Evolutionary conservation across 2,329 filamentous ascomycete genomes (phyloP).

Genomic region (Epichloe baconii): DNA sequence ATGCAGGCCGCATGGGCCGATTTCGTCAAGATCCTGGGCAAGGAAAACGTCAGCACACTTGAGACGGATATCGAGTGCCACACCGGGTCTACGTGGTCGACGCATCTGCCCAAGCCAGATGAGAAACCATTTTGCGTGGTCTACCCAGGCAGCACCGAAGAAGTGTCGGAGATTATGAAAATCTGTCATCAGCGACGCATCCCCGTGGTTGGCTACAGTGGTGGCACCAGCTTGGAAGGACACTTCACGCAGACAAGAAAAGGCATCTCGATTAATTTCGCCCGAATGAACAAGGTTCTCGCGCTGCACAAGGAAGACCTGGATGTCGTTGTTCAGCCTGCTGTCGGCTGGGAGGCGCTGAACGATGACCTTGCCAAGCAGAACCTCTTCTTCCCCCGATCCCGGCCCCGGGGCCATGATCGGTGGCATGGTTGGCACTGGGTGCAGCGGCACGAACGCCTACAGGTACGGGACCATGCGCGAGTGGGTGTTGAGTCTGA

Average conservation of each 20-base stretch:
- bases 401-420: slow-evolving; percentile 88
- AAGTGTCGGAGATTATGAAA: slow-evolving; percentile 81
- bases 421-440: slow-evolving; percentile 72
- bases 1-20: slow-evolving; percentile 60
- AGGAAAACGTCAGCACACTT: slow-evolving; percentile 50
- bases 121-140: slow-evolving; percentile 57
- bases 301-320: slow-evolving; percentile 64
- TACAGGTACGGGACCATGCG: slow-evolving; percentile 92
- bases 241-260: slow-evolving; percentile 74
- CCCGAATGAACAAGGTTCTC: slow-evolving; percentile 71
- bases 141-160: slow-evolving; percentile 63
- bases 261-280: slow-evolving; percentile 78
- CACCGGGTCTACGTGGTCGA: slow-evolving; percentile 49
- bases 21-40: slow-evolving; percentile 49
- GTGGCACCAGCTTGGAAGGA: slow-evolving; percentile 80
- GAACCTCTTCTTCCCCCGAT: slow-evolving; percentile 83
- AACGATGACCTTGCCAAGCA: slow-evolving; percentile 64
- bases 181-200: slow-evolving; percentile 70
- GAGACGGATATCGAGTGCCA: slow-evolving; percentile 42
- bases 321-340: slow-evolving; percentile 66
- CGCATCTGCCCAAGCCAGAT: slow-evolving; percentile 35
- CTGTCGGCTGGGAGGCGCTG: slow-evolving; percentile 73
- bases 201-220: slow-evolving; percentile 76
- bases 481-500: slow-evolving; percentile 80
- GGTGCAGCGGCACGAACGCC: slow-evolving; percentile 68